phyloP scores from a whole-genome alignment of 495 filamentous ascomycete genomes.

The Cercophora samala region DNA sequence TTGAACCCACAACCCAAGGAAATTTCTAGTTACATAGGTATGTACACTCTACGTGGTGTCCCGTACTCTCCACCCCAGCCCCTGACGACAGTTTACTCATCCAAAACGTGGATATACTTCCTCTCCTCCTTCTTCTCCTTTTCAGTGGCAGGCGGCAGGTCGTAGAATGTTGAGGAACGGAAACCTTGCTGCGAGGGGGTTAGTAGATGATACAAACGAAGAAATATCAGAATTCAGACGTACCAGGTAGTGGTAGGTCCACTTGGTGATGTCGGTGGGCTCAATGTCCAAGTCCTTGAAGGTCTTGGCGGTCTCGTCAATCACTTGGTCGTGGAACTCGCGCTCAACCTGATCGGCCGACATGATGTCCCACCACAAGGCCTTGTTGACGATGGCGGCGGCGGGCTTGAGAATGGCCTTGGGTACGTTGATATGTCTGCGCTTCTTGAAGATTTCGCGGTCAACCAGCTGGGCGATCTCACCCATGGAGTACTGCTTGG shows the following conservation, averaged over 20 bases:
- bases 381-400: slow-evolving; percentile 68
- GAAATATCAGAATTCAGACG: slow-evolving; percentile 28
- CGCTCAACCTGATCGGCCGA: slow-evolving; percentile 87
- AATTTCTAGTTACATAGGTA: slow-evolving; percentile 44
- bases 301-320: slow-evolving; percentile 89
- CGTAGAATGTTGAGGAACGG: slow-evolving; percentile 78
- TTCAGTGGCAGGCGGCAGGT: slow-evolving; percentile 90
- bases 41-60: slow-evolving; percentile 22
- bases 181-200: slow-evolving; percentile 66
- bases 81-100: slow-evolving; percentile 56
- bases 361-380: slow-evolving; percentile 81
- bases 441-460: slow-evolving; percentile 84
- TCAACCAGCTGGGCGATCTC: slow-evolving; percentile 87
- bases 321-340: slow-evolving; percentile 90
- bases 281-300: slow-evolving; percentile 91
- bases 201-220: slow-evolving; percentile 15
- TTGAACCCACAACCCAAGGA: slow-evolving; percentile 20
- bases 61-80: slow-evolving; percentile 15
- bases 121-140: slow-evolving; percentile 90
- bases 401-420: slow-evolving; percentile 69
- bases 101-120: slow-evolving; percentile 92
- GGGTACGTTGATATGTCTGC: slow-evolving; percentile 88
- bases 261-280: slow-evolving; percentile 73
- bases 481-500: slow-evolving; percentile 83
- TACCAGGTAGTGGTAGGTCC: slow-evolving; percentile 92